These are phyloP conservation scores for Williopsis jadinii DNA, from an alignment of 1,139 yeast species.

Conservation along the genomic window DNA sequence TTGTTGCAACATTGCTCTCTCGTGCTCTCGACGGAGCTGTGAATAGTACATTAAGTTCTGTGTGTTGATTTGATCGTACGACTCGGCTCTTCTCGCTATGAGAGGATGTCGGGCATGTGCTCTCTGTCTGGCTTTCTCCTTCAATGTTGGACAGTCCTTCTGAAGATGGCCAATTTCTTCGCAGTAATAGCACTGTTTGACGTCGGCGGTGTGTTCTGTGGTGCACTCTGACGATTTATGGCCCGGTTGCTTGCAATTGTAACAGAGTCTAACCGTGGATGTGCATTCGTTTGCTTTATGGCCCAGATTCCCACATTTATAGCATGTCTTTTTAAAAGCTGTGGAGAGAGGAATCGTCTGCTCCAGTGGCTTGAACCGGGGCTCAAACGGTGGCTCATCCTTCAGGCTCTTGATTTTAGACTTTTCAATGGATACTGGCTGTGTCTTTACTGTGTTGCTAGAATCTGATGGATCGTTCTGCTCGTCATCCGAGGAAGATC, in stretches of 20 bases:
- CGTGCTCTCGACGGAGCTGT: conserved; percentile 1
- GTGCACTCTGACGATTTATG: conserved; percentile 18
- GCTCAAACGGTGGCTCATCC: not conserved
- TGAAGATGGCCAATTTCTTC: conserved; percentile 19
- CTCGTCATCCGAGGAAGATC: no score
- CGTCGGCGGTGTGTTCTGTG: conserved; percentile 8
- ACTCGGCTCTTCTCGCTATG: no score
- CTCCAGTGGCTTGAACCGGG: not conserved
- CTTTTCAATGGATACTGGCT: no score
- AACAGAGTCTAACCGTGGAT: conserved; percentile 14
- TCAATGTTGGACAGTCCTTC: conserved; percentile 2
- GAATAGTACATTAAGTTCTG: conserved; percentile 2
- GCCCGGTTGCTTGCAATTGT: conserved; percentile 19
- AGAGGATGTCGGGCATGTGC: not conserved
- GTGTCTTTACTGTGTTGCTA: no score
- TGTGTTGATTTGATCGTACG: conserved; percentile 1
- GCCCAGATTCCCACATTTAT: conserved; percentile 20
- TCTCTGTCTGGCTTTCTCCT: not conserved
- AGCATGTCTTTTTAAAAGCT: conserved; percentile 17
- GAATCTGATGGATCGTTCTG: no score
- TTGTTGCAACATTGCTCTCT: not conserved
- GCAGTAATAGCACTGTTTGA: conserved; percentile 19
- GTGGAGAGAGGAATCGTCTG: not conserved
- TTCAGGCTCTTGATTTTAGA: no score
- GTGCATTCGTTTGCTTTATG: conserved; percentile 20